Evolutionary conservation across 139 green algal genomes (phyloP).

Genomic region (Astrephomene gubernaculifera): DNA sequence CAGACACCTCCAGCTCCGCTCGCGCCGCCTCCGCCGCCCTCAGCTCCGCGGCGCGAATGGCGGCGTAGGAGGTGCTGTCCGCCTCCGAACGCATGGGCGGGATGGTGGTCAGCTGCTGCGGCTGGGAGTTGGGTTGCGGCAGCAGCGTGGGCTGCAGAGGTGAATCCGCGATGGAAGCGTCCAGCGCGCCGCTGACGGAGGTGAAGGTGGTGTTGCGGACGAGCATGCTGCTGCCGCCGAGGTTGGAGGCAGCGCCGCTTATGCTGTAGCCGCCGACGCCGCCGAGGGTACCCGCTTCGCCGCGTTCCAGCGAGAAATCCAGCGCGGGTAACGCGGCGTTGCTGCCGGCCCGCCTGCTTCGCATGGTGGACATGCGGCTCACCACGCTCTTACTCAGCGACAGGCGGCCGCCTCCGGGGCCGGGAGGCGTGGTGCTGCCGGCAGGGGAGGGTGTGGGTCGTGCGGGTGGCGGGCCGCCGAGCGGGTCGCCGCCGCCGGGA

Average conservation of each 20-base stretch:
- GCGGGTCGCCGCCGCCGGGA: not conserved
- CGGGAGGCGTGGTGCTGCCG: not conserved
- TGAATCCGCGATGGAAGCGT: not conserved
- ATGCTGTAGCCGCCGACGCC: too few species aligned
- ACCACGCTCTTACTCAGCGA: not conserved
- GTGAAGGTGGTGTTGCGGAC: too few species aligned
- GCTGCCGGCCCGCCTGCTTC: too few species aligned
- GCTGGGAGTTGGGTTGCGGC: not conserved
- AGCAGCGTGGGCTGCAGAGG: not conserved
- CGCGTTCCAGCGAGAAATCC: too few species aligned
- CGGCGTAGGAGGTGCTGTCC: conserved; percentile 4
- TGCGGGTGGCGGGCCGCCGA: conserved; percentile 7
- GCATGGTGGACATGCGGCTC: not conserved
- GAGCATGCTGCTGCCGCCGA: too few species aligned
- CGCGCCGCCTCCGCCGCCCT: conserved; percentile 10
- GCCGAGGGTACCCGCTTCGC: too few species aligned
- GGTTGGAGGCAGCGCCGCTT: too few species aligned
- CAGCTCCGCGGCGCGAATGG: conserved; percentile 8
- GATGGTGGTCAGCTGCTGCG: conserved; percentile 12
- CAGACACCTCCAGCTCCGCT: conserved; percentile 4
- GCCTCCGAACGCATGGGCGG: conserved; percentile 36
- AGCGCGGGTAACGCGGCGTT: too few species aligned
- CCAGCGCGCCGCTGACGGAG: too few species aligned
- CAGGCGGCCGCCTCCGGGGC: not conserved
- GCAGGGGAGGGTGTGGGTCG: not conserved